These are phyloP conservation scores for Yamadazyma songkhlaensis DNA, from an alignment of 1,139 yeast genomes.

Conservation along the genomic window DNA sequence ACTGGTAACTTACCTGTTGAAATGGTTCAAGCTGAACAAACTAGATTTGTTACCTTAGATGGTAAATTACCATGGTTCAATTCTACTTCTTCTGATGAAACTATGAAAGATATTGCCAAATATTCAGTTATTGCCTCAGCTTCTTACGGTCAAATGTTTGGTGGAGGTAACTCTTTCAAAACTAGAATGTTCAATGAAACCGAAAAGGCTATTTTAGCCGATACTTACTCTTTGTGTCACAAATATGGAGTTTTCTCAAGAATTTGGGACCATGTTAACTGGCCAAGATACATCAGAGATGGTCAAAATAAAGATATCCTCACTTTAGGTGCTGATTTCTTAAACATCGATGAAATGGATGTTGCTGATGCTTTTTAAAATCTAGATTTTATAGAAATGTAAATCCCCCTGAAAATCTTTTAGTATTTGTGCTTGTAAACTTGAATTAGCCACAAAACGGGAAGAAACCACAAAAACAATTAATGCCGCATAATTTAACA, in stretches of 20 bases:
- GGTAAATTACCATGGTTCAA: conserved; percentile 30
- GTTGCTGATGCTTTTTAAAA: conserved; percentile 2
- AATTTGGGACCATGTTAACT: conserved; percentile 42
- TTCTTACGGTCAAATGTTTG: conserved; percentile 28
- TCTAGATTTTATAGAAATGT: neutral
- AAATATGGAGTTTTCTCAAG: conserved; percentile 34
- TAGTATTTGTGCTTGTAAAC: too few relatives aligned
- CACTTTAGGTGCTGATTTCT: conserved; percentile 31
- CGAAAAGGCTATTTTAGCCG: conserved; percentile 20
- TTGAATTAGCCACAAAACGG: too few relatives aligned
- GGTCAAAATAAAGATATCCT: conserved; percentile 27
- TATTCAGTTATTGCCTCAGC: conserved; percentile 37
- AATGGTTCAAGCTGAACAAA: conserved; percentile 24
- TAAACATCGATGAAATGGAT: conserved; percentile 38
- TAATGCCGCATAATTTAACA: too few relatives aligned
- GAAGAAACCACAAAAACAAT: too few relatives aligned
- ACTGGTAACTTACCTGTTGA: conserved; percentile 42
- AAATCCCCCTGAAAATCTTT: too few relatives aligned
- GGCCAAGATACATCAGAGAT: conserved; percentile 32
- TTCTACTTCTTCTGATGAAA: conserved; percentile 13
- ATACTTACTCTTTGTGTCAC: conserved; percentile 28
- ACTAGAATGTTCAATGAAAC: conserved; percentile 19
- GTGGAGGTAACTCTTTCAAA: conserved; percentile 13
- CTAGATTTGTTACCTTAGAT: conserved; percentile 33
- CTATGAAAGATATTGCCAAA: conserved; percentile 22